Evolutionary conservation across 495 filamentous ascomycete genomes (phyloP).

Genomic region (Trichoderma erinaceum): DNA sequence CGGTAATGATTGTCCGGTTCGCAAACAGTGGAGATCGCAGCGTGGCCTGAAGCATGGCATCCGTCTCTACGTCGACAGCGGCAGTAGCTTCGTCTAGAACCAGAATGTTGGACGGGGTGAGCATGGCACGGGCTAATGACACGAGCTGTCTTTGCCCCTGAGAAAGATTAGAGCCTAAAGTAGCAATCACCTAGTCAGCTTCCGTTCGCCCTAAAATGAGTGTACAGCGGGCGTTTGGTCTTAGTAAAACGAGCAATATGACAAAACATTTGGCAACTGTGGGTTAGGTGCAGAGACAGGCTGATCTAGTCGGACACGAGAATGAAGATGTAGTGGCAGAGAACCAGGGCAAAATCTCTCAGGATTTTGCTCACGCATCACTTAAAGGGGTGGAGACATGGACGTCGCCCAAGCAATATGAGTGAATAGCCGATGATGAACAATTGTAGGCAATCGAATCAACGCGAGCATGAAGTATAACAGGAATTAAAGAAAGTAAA

Average conservation of each 20-base stretch:
- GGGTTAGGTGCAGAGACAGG: too few relatives aligned
- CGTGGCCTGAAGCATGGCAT: conserved; percentile 70
- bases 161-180: conserved; percentile 65
- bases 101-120: conserved; percentile 94
- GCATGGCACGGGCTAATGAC: conserved; percentile 83
- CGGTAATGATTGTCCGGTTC: conserved; percentile 94
- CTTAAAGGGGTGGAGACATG: too few relatives aligned
- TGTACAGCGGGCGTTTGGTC: too few relatives aligned
- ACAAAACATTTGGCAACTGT: too few relatives aligned
- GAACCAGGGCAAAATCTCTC: too few relatives aligned
- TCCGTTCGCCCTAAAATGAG: conserved; percentile 22
- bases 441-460: not conserved
- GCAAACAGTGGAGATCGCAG: conserved; percentile 62
- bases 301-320: too few relatives aligned
- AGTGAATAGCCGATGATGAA: conserved; percentile 5
- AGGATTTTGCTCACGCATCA: too few relatives aligned
- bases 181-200: not conserved
- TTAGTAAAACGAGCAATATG: too few relatives aligned
- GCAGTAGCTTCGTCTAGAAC: conserved; percentile 97
- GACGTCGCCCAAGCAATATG: too few relatives aligned
- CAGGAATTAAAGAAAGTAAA: not conserved
- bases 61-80: conserved; percentile 91
- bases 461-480: too few relatives aligned
- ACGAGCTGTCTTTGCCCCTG: conserved; percentile 89
- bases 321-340: too few relatives aligned